Base-by-base conservation (phyloP, 768 basidiomycete species). In the Panaeolus papilionaceus region DNA sequence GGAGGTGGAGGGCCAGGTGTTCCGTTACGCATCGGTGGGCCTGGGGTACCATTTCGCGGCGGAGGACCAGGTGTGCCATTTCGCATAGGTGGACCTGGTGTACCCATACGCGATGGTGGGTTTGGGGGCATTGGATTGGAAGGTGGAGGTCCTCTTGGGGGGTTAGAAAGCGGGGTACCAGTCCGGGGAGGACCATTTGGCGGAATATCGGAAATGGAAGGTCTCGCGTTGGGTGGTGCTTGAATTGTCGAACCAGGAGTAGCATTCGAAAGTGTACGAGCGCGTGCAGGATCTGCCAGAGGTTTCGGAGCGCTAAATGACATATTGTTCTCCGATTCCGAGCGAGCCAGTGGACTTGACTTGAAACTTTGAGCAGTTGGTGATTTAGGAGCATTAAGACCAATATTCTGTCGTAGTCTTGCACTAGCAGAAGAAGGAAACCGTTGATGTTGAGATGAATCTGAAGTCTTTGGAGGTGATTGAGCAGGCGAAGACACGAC, bases 291-390 rank as follows among this genome's bases (percentile, higher is more conserved):
- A 62, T 44, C 61, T 49, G 64, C 61, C 26, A 49, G 64, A 7
- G 72, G 68, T 38, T 64, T 69, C 64, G 73, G 69, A 14, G 67
- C 65, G 23, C 70, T 68, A 45, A 73, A 70, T 42, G 73, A 69
- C 49, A 71, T 62, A 14, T 71, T 66, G 45, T 61, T 66, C 54
- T 62, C 69, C 5, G 70, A 66, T 20, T 72, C 72, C 12, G 68
- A 67, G 14, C 75, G 76, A 40, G 78, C 77, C n/a, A 82, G 71
- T 0, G 82, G 82, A 67, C 82, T 82, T 4, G 79, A 75, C 67
- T 74, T 76, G 69, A 77, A 79, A 4, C 72, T 64, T 12, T 73
- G 47, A 51, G 74, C 62, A 14, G 76, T 72, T 5, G 72, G 74
- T 40, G 66, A 69, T 42, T 67, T 62, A 4, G 67, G 64, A 0